Percentiles rank a stretch among this genome's conserved stretches.
phyloP scores from a whole-genome alignment of 768 basidiomycete species.

The Naematelia aurantialba region DNA sequence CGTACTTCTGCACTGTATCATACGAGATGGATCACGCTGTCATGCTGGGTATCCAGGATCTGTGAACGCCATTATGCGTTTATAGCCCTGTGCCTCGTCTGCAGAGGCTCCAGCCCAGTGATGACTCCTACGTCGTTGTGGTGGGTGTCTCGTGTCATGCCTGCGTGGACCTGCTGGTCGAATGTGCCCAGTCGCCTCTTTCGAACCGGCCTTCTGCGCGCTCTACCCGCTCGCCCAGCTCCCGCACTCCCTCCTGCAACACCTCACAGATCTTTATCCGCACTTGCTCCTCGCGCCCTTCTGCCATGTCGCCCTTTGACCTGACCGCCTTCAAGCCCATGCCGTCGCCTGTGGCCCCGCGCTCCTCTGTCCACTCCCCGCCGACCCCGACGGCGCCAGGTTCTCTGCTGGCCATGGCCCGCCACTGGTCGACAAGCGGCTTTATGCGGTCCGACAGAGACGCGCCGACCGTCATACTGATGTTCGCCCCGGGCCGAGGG shows the following conservation, averaged over 20 bases:
- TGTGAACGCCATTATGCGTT: no score
- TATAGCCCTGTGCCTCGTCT: no score
- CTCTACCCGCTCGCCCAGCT: constrained; percentile 40
- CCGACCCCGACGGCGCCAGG: constrained; percentile 33
- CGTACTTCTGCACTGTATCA: constrained; percentile 7
- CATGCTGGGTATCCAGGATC: constrained; percentile 3
- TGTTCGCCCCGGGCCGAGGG: constrained; percentile 61
- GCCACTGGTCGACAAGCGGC: constrained; percentile 45
- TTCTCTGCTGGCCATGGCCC: constrained; percentile 23
- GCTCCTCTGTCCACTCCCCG: constrained; percentile 31
- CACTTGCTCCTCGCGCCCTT: constrained; percentile 50
- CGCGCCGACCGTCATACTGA: constrained; percentile 75
- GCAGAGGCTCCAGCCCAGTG: no score
- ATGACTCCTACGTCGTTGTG: no score
- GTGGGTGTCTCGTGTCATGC: constrained; percentile 12
- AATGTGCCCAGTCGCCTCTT: constrained; percentile 39
- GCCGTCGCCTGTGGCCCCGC: constrained; percentile 13
- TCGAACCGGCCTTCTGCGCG: constrained; percentile 43
- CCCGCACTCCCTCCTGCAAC: constrained; percentile 49
- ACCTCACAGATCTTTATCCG: constrained; percentile 60
- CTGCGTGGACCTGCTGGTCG: constrained; percentile 6
- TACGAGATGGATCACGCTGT: constrained; percentile 2
- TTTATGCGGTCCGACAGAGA: constrained; percentile 56
- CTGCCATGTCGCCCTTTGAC: constrained; percentile 26
- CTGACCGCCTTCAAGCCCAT: constrained; percentile 10